These are phyloP conservation scores for Salix koriyanagi DNA, from an alignment of 345 rosid species.

Conservation along the genomic window DNA sequence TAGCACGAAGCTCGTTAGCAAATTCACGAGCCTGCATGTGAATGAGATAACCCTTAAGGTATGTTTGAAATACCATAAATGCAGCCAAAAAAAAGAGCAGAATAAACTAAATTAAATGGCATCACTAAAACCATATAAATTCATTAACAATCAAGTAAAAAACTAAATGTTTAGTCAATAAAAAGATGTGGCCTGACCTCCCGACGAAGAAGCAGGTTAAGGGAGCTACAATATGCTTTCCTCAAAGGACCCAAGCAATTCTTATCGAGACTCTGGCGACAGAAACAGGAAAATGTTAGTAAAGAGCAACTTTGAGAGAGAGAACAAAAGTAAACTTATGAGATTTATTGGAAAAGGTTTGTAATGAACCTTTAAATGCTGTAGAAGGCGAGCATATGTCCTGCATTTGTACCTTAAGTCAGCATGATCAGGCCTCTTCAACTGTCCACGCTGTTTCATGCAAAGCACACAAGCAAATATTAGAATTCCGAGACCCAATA, in stretches of 20 bases:
- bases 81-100: neutral
- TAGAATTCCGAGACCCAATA: conserved; percentile 13
- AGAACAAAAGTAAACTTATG: conserved; percentile 5
- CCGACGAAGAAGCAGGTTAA: conserved; percentile 95
- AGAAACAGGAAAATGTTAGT: conserved; percentile 17
- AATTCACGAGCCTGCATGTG: conserved; percentile 91
- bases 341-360: conserved; percentile 2
- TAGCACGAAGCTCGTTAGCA: conserved; percentile 98
- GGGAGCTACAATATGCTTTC: conserved; percentile 95
- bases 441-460: conserved; percentile 79
- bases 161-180: neutral
- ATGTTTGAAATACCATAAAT: neutral
- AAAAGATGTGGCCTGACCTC: conserved; percentile 58
- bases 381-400: conserved; percentile 97
- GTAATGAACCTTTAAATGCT: conserved; percentile 76
- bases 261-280: conserved; percentile 80
- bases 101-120: neutral
- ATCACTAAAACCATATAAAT: neutral
- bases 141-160: neutral
- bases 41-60: conserved; percentile 8
- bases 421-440: conserved; percentile 99
- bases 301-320: conserved; percentile 1
- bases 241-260: conserved; percentile 82
- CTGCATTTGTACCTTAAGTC: conserved; percentile 98
- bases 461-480: conserved; percentile 12